Conservation (phyloP, 169 alveolate species). For the Eimeria acervulina region DNA sequence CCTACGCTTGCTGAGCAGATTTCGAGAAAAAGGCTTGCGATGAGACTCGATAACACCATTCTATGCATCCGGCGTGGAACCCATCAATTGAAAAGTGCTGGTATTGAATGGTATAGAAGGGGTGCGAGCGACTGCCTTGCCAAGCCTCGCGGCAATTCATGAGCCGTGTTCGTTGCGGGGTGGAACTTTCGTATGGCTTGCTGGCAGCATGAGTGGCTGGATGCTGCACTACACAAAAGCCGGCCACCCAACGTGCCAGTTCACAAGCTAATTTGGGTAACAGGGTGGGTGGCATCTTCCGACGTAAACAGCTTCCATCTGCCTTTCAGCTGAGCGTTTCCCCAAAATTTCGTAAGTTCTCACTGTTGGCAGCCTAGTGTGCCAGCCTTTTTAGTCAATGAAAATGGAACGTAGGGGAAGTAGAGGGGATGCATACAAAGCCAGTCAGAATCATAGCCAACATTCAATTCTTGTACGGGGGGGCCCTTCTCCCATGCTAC, state of each 20-base stretch:
- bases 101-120: neutral
- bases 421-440: neutral
- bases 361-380: neutral
- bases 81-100: neutral
- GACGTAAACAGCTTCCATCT: no score
- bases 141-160: neutral
- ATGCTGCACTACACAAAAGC: neutral
- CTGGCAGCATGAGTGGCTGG: neutral
- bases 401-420: neutral
- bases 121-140: neutral
- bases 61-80: neutral
- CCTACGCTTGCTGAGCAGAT: neutral
- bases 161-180: neutral
- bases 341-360: no score
- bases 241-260: no score
- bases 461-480: neutral
- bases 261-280: neutral
- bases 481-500: no score
- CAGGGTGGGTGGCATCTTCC: neutral
- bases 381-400: neutral
- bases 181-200: neutral
- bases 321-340: neutral
- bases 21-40: neutral
- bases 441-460: neutral
- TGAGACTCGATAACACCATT: neutral